These are phyloP conservation scores for Paralagenidium karlingii DNA, from an alignment of 352 stramenopile genomes.

Conservation along the genomic window DNA sequence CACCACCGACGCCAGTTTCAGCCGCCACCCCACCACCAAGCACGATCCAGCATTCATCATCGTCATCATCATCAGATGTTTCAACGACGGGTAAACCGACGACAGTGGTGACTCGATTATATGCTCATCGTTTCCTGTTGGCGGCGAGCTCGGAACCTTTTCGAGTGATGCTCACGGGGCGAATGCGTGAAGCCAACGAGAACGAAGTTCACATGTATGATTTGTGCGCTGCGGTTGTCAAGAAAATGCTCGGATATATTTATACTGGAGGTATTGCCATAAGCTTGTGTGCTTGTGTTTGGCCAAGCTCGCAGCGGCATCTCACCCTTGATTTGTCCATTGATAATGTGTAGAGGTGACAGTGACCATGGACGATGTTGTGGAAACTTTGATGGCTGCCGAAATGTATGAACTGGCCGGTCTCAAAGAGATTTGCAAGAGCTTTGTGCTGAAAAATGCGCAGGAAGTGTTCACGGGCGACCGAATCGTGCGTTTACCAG, in stretches of 20 bases:
- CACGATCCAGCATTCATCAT: too few relatives aligned
- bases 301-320: too few relatives aligned
- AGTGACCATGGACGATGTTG: conserved; percentile 50
- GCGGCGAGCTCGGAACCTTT: conserved; percentile 74
- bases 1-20: too few relatives aligned
- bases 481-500: conserved; percentile 60
- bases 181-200: conserved; percentile 60
- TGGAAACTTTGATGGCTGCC: conserved; percentile 57
- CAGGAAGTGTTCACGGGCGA: conserved; percentile 69
- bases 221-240: conserved; percentile 39
- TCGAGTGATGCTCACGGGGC: conserved; percentile 69
- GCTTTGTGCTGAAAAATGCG: conserved; percentile 68
- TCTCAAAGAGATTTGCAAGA: conserved; percentile 72
- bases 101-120: conserved; percentile 17
- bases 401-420: conserved; percentile 78
- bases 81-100: background rate
- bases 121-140: conserved; percentile 74
- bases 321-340: background rate
- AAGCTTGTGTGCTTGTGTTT: background rate
- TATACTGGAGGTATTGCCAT: conserved; percentile 49
- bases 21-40: too few relatives aligned
- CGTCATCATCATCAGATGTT: background rate
- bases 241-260: conserved; percentile 80
- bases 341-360: conserved; percentile 30
- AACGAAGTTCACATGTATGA: conserved; percentile 61